Percentiles rank a stretch among this genome's conserved stretches.
These are phyloP conservation scores for Epichloe amarillans DNA, from an alignment of 2,329 filamentous ascomycete genomes.

Conservation along the genomic window DNA sequence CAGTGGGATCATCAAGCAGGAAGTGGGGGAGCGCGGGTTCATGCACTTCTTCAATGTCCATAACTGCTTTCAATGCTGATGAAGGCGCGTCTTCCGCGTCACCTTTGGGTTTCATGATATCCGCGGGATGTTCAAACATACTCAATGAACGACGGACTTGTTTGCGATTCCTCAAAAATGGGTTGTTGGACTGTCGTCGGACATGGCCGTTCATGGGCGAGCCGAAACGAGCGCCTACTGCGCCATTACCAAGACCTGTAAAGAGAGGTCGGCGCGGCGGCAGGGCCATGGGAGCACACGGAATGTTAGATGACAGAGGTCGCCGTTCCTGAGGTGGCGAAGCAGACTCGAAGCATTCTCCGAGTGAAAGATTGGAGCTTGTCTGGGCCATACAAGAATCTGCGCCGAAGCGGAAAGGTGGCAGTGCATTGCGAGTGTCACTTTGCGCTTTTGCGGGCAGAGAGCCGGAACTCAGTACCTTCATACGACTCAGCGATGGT, in stretches of 20 bases:
- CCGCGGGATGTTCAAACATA: conserved; percentile 91
- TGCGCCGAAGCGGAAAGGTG: conserved; percentile 61
- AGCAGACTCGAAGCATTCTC: conserved; percentile 62
- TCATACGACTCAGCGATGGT: conserved; percentile 61
- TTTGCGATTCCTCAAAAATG: conserved; percentile 64
- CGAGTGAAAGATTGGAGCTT: conserved; percentile 44
- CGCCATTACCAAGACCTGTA: conserved; percentile 36
- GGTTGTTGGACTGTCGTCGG: conserved; percentile 62
- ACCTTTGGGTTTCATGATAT: conserved; percentile 68
- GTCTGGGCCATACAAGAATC: conserved; percentile 16
- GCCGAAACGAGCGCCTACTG: conserved; percentile 47
- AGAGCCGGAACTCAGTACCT: conserved; percentile 57
- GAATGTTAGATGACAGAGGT: conserved; percentile 47
- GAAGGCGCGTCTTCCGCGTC: conserved; percentile 38
- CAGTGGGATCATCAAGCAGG: conserved; percentile 62
- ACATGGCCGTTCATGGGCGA: conserved; percentile 61
- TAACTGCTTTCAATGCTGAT: conserved; percentile 52
- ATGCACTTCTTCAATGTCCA: conserved; percentile 69
- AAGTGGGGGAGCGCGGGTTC: conserved; percentile 72
- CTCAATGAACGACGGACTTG: conserved; percentile 85
- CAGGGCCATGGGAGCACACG: conserved; percentile 38
- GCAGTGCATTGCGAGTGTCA: conserved; percentile 44
- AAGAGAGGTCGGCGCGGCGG: conserved; percentile 55
- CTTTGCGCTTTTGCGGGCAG: conserved; percentile 46
- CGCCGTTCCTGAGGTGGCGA: conserved; percentile 63